Base-by-base conservation (phyloP, 2,329 filamentous ascomycete species). In the Colletotrichum viniferum region DNA sequence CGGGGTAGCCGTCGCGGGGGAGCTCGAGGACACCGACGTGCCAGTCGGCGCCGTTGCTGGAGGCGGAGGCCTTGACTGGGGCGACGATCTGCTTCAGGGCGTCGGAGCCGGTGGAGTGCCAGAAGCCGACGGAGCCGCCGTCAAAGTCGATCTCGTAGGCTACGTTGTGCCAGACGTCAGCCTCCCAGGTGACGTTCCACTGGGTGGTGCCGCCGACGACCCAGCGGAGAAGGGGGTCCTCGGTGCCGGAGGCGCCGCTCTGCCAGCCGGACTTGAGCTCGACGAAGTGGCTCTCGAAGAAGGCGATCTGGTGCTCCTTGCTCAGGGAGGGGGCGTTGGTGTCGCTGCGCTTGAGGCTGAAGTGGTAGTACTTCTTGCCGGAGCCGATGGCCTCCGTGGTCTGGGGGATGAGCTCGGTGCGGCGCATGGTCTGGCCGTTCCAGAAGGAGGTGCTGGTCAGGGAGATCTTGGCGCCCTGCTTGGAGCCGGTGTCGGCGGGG, bases 391-490 rank as follows among this genome's bases (percentile, higher is more conserved):
- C 87, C 0, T 90, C 91, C 5, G 83, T 89, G 2, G 93, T 94
- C 84, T 94, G 92, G 10, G 93, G 93, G 78, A 95, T 95, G 75
- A 95, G 86, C 85, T 95, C 94, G 0, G 92, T 94, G 67, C 93
- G 89, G 81, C 92, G 91, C 93, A 95, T 95, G 62, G 83, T 90
- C 81, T 94, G 92, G 34, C 91, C 92, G 83, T 95, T 92, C 93
- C 93, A 95, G 82, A 91, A 94, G 2, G 93, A 88, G 2, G 90
- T 92, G 79, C 83, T 83, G 80, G 88, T 86, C 66, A 95, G 92
- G 4, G 91, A 93, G 83, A 95, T 91, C 81, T 93, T 93, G 79
- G 90, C 91, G 26, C 93, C 94, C 83, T 94, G 90, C 55, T 86
- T 88, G 67, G 91, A 92, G 66, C 85, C 86, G 0, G 86, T 86